Conservation (phyloP, 1,284 basidiomycete species). For the Pterula multifida region DNA sequence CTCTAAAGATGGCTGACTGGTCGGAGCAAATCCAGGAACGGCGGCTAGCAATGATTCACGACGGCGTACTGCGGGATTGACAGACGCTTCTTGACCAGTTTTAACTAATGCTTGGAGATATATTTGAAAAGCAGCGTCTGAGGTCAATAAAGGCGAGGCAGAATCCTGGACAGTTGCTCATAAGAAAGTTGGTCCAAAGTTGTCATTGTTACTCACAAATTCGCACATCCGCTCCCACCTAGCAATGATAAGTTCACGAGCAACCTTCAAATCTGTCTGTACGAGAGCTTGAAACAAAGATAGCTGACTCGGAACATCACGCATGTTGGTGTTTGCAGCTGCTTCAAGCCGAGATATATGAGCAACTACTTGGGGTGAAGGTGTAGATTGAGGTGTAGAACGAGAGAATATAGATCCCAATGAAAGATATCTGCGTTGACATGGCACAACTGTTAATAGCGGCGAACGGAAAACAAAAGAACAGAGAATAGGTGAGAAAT, state of each 20-base stretch:
- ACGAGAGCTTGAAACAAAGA: conserved; percentile 55
- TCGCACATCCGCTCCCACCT: conserved; percentile 74
- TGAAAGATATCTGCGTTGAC: neutral
- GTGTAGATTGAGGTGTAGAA: conserved; percentile 20
- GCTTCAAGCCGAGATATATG: conserved; percentile 61
- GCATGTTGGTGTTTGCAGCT: conserved; percentile 58
- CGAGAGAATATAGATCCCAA: conserved; percentile 1
- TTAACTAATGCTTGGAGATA: conserved; percentile 61
- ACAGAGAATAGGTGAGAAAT: neutral
- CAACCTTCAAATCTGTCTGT: conserved; percentile 50
- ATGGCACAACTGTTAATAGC: neutral
- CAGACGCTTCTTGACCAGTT: conserved; percentile 41
- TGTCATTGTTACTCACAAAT: conserved; percentile 42
- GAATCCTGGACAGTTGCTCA: conserved; percentile 35
- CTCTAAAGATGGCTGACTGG: conserved; percentile 10
- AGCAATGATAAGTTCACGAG: conserved; percentile 57
- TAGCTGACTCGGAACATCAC: conserved; percentile 57
- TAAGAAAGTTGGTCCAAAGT: neutral
- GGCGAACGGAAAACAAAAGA: neutral
- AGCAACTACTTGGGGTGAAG: conserved; percentile 54
- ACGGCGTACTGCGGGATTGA: conserved; percentile 51
- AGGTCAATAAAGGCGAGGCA: conserved; percentile 51
- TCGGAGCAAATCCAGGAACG: conserved; percentile 14
- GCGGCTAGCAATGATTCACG: conserved; percentile 51
- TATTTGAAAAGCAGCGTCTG: conserved; percentile 56